Percentiles rank a stretch among this genome's conserved stretches.
Evolutionary conservation across 768 basidiomycete species (phyloP).

Genomic region (Serendipita sp.): DNA sequence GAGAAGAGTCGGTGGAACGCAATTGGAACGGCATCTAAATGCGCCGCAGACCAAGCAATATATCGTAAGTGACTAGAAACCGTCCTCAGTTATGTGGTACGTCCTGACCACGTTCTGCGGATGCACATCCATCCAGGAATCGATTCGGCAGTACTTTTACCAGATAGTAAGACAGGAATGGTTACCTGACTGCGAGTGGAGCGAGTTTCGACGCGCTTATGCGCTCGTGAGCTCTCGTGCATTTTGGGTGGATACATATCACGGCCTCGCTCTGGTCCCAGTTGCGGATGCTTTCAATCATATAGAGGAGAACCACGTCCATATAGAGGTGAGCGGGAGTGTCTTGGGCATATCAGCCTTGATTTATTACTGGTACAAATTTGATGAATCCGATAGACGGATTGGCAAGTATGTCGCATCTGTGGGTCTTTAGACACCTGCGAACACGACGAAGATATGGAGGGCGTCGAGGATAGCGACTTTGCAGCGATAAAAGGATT

Average conservation of each 20-base stretch:
- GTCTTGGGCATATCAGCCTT: background rate
- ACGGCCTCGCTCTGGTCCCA: conserved; percentile 69
- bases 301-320: conserved; percentile 46
- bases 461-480: background rate
- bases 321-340: conserved; percentile 41
- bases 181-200: background rate
- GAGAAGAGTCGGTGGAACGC: background rate
- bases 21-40: background rate
- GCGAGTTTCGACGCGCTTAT: conserved; percentile 38
- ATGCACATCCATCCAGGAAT: background rate
- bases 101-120: background rate
- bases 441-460: conserved; percentile 36
- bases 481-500: conserved; percentile 4
- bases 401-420: conserved; percentile 52
- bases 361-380: background rate
- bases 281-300: conserved; percentile 81
- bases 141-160: background rate
- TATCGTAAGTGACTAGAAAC: background rate
- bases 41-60: background rate
- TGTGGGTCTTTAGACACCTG: conserved; percentile 60
- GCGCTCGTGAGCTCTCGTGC: conserved; percentile 65
- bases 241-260: conserved; percentile 69
- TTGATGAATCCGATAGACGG: conserved; percentile 31
- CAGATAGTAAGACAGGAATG: background rate
- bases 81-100: background rate